A percentile compares a stretch with the other conserved stretches of the same genome.
phyloP scores from a whole-genome alignment of 1,139 yeast species.

The Entelexis sorbosivorans region DNA sequence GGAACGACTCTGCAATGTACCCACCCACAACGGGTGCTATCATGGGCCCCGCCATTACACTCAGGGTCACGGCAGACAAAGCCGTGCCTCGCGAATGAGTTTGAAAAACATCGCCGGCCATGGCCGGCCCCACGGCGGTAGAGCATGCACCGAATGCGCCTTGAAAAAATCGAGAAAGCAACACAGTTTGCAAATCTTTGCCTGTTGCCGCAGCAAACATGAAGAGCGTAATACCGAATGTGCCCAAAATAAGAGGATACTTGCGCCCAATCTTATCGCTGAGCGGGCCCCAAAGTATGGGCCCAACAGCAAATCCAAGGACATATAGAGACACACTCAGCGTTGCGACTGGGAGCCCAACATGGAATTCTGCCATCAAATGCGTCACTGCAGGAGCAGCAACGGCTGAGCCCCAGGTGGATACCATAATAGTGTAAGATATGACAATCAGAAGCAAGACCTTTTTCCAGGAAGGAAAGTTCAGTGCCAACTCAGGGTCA shows the following conservation, averaged over 20 bases:
- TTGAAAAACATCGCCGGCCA: constrained; percentile 62
- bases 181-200: constrained; percentile 57
- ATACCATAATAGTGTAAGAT: too few relatives aligned
- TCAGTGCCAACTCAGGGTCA: too few relatives aligned
- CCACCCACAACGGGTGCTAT: constrained; percentile 50
- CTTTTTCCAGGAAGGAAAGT: too few relatives aligned
- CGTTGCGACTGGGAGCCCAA: constrained; percentile 44
- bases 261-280: constrained; percentile 70
- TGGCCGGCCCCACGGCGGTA: constrained; percentile 70
- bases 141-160: constrained; percentile 76
- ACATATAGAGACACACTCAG: constrained; percentile 67
- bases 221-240: constrained; percentile 47
- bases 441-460: too few relatives aligned
- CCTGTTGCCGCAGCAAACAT: constrained; percentile 65
- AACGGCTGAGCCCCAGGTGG: too few relatives aligned
- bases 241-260: constrained; percentile 47
- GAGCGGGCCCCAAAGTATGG: constrained; percentile 69
- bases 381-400: too few relatives aligned
- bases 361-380: constrained; percentile 31
- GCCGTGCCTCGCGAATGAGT: constrained; percentile 52
- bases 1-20: constrained; percentile 30
- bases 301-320: constrained; percentile 74
- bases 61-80: constrained; percentile 50
- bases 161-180: constrained; percentile 63
- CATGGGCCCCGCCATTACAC: constrained; percentile 66